Evolutionary conservation across 345 rosid genomes (phyloP), one percentile per base, ranked within the genome.

Genomic region (Salix suchowensis): DNA sequence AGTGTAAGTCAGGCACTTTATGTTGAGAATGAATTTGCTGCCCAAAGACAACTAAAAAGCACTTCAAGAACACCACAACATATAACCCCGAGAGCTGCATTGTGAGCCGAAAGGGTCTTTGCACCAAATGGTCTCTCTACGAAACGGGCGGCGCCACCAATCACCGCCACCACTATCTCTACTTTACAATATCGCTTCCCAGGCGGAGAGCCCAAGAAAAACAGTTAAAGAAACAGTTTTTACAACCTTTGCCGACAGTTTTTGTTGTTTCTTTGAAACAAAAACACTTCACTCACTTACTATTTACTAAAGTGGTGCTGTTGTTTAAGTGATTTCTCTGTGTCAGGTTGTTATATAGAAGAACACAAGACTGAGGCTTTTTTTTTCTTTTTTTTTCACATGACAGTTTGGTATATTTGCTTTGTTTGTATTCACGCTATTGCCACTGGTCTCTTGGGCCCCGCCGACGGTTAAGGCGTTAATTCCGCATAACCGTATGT

Each of bases 391-490:
- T 40, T 70, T 48, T 36, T 3, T 16, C n/a, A 36, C 50, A 66
- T 82, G 80, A 75, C 78, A 44, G 16, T 61, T 55, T 74, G 19
- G 66, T 21, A 73, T 81, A 48, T 67, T 6, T 18, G 4, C 19
- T 18, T 66, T 24, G 69, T 32, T 6, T 2, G 81, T 78, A 88
- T 78, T 89, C 87, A 92, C 97, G 61, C 13, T 6, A 42, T 21
- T 85, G 87, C 92, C 94, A 88, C 80, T 82, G 4, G 15, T 75
- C 30, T 4, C 13, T 2, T 24, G 80, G 94, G 94, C 50, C 87
- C 95, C 83, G 84, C 83, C 83, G 91, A 83, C 97, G 68, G 98
- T 94, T 88, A 84, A 79, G 89, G 88, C 90, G 89, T 88, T 82
- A 88, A 89, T 81, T 87, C 88, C 88, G 88, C 89, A 18, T 77